Evolutionary conservation across 2,329 filamentous ascomycete genomes (phyloP), one percentile per base, ranked within the genome.

Genomic region (Aureobasidium sp.): DNA sequence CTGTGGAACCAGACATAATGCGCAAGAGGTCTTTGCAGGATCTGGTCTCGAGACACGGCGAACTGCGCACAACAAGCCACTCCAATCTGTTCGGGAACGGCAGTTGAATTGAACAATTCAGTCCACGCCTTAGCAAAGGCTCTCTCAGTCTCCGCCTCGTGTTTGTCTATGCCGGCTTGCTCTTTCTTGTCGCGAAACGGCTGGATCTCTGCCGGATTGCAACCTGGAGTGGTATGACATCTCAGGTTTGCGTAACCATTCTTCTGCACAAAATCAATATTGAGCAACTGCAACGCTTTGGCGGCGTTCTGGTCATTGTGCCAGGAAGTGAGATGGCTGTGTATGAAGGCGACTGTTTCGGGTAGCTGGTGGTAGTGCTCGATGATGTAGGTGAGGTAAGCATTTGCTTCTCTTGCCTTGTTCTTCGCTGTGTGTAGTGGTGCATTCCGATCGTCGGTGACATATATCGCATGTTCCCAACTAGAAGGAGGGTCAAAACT

Each of bases 51-150:
- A 0, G 78, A 80, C 1, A 79, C 80, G 0, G 78, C 81, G 66
- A 83, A 83, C 63, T 83, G 81, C 3, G 81, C 80, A 64, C 81
- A 83, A 66, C 81, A 84, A 30, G 77, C 77, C 1, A 78, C 78
- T 0, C 78, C 80, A 5, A 84, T 76, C 21, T 70, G 68, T 16
- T 74, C 66, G 0, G 81, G 81, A 0, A 78, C 72, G 15, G 68
- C 62, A 4, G 66, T 63, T 2, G 64, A 70, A 3, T 75, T 76
- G 63, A 83, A 82, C 3, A 83, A 66, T n/a, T 76, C 72, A 68
- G 76, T 73, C 64, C 81, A 83, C 0, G 77, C 79, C 30, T 72
- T 70, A 47, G 77, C 76, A 64, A 79, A 82, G 63, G 77, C 76
- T 36, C 76, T 74, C 0, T 80, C 80, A 1, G 79, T 79, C 62